phyloP scores from a whole-genome alignment of 1,139 yeast genomes.

The Kluyveromyces sp. region DNA sequence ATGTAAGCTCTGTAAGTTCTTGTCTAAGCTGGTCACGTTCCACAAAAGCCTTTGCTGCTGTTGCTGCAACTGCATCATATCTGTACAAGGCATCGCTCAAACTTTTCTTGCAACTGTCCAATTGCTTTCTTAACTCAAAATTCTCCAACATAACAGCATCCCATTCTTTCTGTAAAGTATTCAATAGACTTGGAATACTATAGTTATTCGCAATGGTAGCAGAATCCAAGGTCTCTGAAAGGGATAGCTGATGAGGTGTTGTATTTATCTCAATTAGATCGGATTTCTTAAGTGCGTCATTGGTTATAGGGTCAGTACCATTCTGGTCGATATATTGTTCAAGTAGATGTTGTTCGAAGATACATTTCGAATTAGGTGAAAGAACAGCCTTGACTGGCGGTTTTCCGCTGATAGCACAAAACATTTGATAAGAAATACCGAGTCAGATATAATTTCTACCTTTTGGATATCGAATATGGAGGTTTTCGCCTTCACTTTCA shows the following conservation, averaged over 20 bases:
- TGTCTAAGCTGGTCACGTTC: slow-evolving; percentile 68
- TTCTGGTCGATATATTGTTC: slow-evolving; percentile 55
- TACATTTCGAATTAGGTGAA: slow-evolving; percentile 62
- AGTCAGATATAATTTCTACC: too few species aligned
- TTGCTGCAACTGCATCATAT: slow-evolving; percentile 85
- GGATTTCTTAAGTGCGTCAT: slow-evolving; percentile 48
- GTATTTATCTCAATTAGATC: slow-evolving; percentile 50
- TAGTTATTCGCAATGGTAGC: slow-evolving; percentile 34
- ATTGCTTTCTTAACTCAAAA: slow-evolving; percentile 66
- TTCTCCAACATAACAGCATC: slow-evolving; percentile 80
- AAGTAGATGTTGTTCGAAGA: slow-evolving; percentile 61
- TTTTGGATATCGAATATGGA: too few species aligned
- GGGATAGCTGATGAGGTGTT: slow-evolving; percentile 25
- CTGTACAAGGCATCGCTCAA: slow-evolving; percentile 71
- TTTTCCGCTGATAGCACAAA: slow-evolving; percentile 43
- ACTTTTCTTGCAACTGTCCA: slow-evolving; percentile 60
- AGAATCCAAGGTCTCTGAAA: slow-evolving; percentile 20
- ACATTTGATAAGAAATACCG: neutral
- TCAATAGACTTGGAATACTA: slow-evolving; percentile 71
- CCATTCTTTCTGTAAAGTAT: slow-evolving; percentile 82
- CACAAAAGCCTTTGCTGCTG: slow-evolving; percentile 63
- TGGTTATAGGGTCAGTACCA: slow-evolving; percentile 70
- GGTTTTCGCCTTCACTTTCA: too few species aligned
- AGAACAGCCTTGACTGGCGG: slow-evolving; percentile 62
- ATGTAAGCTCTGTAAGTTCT: slow-evolving; percentile 36